Conservation (phyloP, 441 rosid species). For the Aquilaria agallochum region DNA sequence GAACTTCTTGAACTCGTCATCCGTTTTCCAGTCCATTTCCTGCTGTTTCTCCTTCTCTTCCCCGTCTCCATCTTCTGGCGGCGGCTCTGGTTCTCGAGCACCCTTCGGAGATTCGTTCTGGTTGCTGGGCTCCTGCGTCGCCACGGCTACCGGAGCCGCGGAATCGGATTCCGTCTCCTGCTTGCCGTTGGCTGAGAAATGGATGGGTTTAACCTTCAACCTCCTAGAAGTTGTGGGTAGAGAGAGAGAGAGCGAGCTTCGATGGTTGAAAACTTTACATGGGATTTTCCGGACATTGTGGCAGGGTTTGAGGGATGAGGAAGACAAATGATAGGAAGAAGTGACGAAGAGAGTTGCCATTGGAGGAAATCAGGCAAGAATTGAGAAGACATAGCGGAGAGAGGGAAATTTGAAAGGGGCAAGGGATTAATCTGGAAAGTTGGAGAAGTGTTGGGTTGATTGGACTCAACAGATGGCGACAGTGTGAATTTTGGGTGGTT, state of each 20-base stretch:
- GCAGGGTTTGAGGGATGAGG: conserved; percentile 14
- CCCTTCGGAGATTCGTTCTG: conserved; percentile 15
- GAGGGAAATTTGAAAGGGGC: conserved; percentile 10
- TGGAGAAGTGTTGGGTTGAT: conserved; percentile 51
- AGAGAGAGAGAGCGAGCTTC: conserved; percentile 17
- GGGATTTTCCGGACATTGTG: neutral
- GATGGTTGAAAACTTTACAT: conserved; percentile 1
- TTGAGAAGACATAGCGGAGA: conserved; percentile 8
- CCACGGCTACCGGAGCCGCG: conserved; percentile 40
- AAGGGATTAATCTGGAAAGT: conserved; percentile 48
- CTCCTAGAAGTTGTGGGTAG: conserved; percentile 6
- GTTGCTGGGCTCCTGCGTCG: conserved; percentile 26
- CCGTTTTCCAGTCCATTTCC: conserved; percentile 85
- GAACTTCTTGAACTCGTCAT: conserved; percentile 90
- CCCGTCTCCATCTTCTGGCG: conserved; percentile 16
- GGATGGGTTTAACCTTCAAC: conserved; percentile 18
- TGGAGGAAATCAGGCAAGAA: neutral
- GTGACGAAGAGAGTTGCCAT: conserved; percentile 48
- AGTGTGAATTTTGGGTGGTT: conserved; percentile 11
- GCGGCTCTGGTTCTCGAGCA: conserved; percentile 17
- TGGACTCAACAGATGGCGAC: conserved; percentile 16
- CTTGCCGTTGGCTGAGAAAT: conserved; percentile 40
- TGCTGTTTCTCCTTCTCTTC: conserved; percentile 50
- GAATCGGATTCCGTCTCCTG: conserved; percentile 31
- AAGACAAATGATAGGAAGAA: conserved; percentile 24